These are phyloP conservation scores for Dactylonectria estremocensis DNA, from an alignment of 2,329 filamentous ascomycete species.

Conservation along the genomic window DNA sequence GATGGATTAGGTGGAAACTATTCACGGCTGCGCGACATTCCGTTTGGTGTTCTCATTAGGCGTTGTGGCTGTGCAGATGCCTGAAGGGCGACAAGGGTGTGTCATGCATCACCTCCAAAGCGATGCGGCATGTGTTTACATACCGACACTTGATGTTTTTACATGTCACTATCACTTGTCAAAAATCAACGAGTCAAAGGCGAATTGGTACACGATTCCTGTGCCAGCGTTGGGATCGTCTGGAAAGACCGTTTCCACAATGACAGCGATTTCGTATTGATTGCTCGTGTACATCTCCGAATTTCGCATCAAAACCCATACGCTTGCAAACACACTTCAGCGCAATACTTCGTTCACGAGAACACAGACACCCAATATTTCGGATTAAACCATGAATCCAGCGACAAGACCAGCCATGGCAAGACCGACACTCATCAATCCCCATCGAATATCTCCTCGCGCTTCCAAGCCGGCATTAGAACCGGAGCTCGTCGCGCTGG, in stretches of 20 bases:
- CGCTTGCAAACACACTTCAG: not conserved
- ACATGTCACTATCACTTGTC: too few relatives aligned
- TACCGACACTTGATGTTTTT: too few relatives aligned
- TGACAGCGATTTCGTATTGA: not conserved
- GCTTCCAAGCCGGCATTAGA: constrained; percentile 38
- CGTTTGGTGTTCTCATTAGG: not conserved
- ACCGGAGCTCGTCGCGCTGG: constrained; percentile 33
- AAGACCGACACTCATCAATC: constrained; percentile 41
- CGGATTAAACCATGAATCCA: constrained; percentile 38
- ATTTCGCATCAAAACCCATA: not conserved
- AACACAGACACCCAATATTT: too few relatives aligned
- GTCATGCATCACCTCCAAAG: not conserved
- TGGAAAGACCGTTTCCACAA: not conserved
- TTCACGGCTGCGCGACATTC: not conserved
- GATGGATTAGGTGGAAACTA: not conserved
- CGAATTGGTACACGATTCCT: too few relatives aligned
- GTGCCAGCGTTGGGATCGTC: too few relatives aligned
- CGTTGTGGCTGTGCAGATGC: not conserved
- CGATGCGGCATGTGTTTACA: too few relatives aligned
- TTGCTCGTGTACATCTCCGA: not conserved
- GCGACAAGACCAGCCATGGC: constrained; percentile 43
- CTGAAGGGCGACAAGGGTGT: not conserved
- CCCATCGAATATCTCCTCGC: constrained; percentile 45
- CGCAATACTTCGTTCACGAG: not conserved
- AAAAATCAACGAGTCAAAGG: too few relatives aligned